Percentiles rank a stretch among this genome's conserved stretches.
Conservation (phyloP, 2,329 filamentous ascomycete genomes). For the Neopestalotiopsis sp. region DNA sequence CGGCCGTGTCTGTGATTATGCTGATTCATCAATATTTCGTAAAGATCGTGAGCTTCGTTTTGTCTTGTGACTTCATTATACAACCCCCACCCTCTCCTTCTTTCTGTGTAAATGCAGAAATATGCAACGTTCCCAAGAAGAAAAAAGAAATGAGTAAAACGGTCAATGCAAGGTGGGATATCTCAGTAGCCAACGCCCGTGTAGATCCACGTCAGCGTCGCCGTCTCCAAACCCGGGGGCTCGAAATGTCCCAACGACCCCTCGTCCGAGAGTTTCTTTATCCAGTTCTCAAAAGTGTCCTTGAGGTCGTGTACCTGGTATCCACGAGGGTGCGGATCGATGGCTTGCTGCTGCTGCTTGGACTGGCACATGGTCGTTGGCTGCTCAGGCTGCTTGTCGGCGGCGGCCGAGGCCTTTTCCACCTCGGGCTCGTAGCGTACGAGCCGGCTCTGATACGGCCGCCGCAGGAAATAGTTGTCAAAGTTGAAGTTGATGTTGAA, state of each 20-base stretch:
- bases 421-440: slow-evolving; percentile 32
- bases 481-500: slow-evolving; percentile 53
- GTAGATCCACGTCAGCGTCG: slow-evolving; percentile 38
- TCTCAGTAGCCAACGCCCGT: slow-evolving; percentile 25
- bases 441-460: slow-evolving; percentile 42
- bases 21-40: not conserved
- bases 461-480: slow-evolving; percentile 45
- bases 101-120: too few species aligned
- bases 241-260: slow-evolving; percentile 22
- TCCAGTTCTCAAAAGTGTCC: slow-evolving; percentile 34
- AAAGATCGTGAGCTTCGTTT: not conserved
- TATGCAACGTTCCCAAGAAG: too few species aligned
- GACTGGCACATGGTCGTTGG: slow-evolving; percentile 21
- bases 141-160: too few species aligned
- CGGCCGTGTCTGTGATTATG: not conserved
- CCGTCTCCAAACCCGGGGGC: slow-evolving; percentile 33
- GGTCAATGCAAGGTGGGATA: too few species aligned
- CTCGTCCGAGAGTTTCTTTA: slow-evolving; percentile 28
- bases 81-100: not conserved
- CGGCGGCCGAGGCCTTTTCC: slow-evolving; percentile 17
- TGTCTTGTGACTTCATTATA: not conserved
- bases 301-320: slow-evolving; percentile 35
- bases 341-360: slow-evolving; percentile 32
- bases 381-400: slow-evolving; percentile 22
- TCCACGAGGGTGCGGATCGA: slow-evolving; percentile 32